Percentiles rank a stretch among this genome's conserved stretches.
Evolutionary conservation across 2,329 filamentous ascomycete species (phyloP).

Genomic region (Achaetomium macrosporum): DNA sequence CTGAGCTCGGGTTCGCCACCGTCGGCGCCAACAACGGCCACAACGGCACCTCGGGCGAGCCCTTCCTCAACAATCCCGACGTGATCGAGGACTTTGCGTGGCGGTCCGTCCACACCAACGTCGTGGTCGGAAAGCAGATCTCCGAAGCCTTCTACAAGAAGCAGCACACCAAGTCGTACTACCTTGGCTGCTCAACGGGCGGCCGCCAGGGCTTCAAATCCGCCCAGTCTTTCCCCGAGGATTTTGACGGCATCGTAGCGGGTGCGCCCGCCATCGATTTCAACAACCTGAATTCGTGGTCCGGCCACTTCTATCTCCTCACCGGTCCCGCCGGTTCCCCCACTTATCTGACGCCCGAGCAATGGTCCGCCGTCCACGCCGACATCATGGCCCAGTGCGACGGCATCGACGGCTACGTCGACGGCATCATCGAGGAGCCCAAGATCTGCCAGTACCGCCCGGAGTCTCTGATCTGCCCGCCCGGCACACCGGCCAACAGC

Average conservation of each 20-base stretch:
- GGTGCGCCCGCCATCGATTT: constrained; percentile 32
- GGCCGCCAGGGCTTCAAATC: constrained; percentile 47
- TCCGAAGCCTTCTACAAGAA: constrained; percentile 38
- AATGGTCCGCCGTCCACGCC: constrained; percentile 32
- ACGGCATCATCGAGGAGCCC: constrained; percentile 38
- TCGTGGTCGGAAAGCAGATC: constrained; percentile 41
- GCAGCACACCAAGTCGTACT: constrained; percentile 39
- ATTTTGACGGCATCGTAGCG: constrained; percentile 48
- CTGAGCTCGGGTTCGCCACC: constrained; percentile 39
- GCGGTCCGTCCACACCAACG: constrained; percentile 17
- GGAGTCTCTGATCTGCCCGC: constrained; percentile 28
- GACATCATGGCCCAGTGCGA: constrained; percentile 40
- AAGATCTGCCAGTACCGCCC: constrained; percentile 33
- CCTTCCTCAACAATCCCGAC: constrained; percentile 34
- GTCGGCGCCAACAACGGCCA: constrained; percentile 48
- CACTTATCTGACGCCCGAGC: constrained; percentile 36
- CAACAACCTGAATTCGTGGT: constrained; percentile 15
- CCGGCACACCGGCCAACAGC: constrained; percentile 29
- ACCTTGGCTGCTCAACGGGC: constrained; percentile 47
- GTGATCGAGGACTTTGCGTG: constrained; percentile 17
- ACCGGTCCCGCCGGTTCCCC: constrained; percentile 34
- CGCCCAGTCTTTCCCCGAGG: constrained; percentile 44
- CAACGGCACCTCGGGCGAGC: constrained; percentile 35
- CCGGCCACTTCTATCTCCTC: constrained; percentile 41
- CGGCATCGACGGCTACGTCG: constrained; percentile 34